Evolutionary conservation across 306 rosid species (phyloP), one percentile per base, ranked within the genome.

Genomic region (Luffa acutangula): DNA sequence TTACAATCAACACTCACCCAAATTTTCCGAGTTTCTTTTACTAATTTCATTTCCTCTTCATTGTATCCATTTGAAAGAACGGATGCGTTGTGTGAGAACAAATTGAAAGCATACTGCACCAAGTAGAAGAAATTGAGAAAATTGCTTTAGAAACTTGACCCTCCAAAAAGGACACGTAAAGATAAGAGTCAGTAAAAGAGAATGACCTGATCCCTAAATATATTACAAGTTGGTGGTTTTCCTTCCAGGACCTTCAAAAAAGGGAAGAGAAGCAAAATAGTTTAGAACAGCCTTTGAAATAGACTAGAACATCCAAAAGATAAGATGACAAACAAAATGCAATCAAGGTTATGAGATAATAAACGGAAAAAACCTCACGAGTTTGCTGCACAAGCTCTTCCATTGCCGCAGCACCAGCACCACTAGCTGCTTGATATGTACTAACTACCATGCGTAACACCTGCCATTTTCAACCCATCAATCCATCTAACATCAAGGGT

Each of bases 321-420:
- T 34, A 56, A 75, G 77, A 72, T 17, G 60, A 14, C 48, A 12
- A 60, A 41, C 17, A 20, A 75, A 71, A 42, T 11, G 9, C 76
- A 72, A 51, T 39, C 52, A 78, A 67, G 43, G 25, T 34, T 75
- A 78, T 4, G 80, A 69, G 75, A 80, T 17, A 72, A n/a, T 60
- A 46, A n/a, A 18, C 3, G 74, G 54, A 79, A 53, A 41, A 81
- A 85, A 94, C 98, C 98, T 94, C 97, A 5, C 93, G 93, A 77
- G 98, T 94, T 89, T 94, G 98, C 80, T 75, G 91, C 89, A 87
- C 84, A 86, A 94, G 98, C 89, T 94, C 98, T 83, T 93, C 94
- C 98, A 94, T 94, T 52, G 98, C 98, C 66, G 97, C 97, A 82
- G 98, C 98, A 45, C 98, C 98, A 76, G 98, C 98, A 78, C 98